A percentile compares a stretch with the other conserved stretches of the same genome.
These are phyloP conservation scores for Naganishia sp. DNA, from an alignment of 1,284 basidiomycete species.

Conservation along the genomic window DNA sequence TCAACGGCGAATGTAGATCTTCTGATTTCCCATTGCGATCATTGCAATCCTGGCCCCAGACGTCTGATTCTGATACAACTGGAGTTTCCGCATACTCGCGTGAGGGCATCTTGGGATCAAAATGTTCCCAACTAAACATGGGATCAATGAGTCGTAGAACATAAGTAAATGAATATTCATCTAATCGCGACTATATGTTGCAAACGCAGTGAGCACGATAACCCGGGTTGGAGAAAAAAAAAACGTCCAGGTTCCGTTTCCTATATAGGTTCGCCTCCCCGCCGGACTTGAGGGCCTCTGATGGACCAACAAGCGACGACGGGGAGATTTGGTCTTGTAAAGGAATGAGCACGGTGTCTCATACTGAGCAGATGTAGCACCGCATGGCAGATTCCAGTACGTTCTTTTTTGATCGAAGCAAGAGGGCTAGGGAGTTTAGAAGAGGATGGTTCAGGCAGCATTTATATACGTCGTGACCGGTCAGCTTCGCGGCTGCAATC, in stretches of 20 bases:
- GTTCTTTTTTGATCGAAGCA: constrained; percentile 33
- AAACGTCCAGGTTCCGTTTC: constrained; percentile 32
- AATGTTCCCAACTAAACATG: too few species aligned
- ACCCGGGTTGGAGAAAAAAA: constrained; percentile 22
- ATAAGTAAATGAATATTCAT: too few species aligned
- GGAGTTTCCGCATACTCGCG: too few species aligned
- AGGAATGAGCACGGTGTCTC: constrained; percentile 34
- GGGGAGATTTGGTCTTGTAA: constrained; percentile 31
- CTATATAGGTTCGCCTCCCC: constrained; percentile 32
- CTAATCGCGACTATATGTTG: constrained; percentile 11
- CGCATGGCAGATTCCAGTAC: constrained; percentile 36
- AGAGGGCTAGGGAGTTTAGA: background rate
- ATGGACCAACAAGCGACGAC: constrained; percentile 25
- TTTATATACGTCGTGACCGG: background rate
- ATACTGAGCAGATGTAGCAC: constrained; percentile 25
- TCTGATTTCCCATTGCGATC: too few species aligned
- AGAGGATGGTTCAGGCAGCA: background rate
- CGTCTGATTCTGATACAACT: too few species aligned
- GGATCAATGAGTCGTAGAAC: too few species aligned
- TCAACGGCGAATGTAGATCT: too few species aligned
- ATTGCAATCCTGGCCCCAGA: too few species aligned
- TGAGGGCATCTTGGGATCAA: too few species aligned
- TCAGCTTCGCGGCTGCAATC: background rate
- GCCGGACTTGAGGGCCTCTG: constrained; percentile 28
- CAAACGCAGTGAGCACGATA: constrained; percentile 34